phyloP scores from a whole-genome alignment of 2,329 filamentous ascomycete species.

The Cordyceps javanica region DNA sequence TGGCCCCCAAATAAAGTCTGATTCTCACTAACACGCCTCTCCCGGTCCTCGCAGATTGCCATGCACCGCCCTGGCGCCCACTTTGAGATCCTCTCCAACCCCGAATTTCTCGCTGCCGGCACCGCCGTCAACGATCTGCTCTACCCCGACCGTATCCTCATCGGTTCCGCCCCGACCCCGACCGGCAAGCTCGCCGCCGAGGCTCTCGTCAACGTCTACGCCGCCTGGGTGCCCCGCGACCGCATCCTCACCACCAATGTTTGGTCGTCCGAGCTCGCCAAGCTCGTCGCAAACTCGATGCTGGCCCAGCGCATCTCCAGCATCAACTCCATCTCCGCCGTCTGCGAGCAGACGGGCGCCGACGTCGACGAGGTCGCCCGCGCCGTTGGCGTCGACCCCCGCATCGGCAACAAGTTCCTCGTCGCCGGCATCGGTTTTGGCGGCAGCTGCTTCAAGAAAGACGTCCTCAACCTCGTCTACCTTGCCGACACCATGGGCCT shows the following conservation, averaged over 20 bases:
- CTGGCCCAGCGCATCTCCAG: slow-evolving; percentile 74
- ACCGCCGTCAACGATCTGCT: slow-evolving; percentile 68
- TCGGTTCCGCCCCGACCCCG: slow-evolving; percentile 59
- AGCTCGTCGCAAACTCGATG: slow-evolving; percentile 75
- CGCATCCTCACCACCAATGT: slow-evolving; percentile 67
- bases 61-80: slow-evolving; percentile 55
- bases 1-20: neutral
- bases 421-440: slow-evolving; percentile 73
- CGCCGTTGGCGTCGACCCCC: slow-evolving; percentile 61
- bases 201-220: slow-evolving; percentile 60
- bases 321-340: slow-evolving; percentile 75
- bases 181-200: slow-evolving; percentile 57
- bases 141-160: slow-evolving; percentile 66
- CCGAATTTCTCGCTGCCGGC: slow-evolving; percentile 74
- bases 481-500: slow-evolving; percentile 64
- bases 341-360: slow-evolving; percentile 71
- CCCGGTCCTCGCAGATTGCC: slow-evolving; percentile 46
- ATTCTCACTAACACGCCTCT: neutral
- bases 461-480: slow-evolving; percentile 68
- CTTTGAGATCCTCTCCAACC: slow-evolving; percentile 75
- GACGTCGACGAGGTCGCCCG: slow-evolving; percentile 67
- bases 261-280: slow-evolving; percentile 73
- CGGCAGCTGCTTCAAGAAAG: slow-evolving; percentile 77
- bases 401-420: slow-evolving; percentile 68
- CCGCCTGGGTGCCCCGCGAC: slow-evolving; percentile 60